phyloP scores from a whole-genome alignment of 176 grass and related monocot genomes.

The Ensete ventricosum region DNA sequence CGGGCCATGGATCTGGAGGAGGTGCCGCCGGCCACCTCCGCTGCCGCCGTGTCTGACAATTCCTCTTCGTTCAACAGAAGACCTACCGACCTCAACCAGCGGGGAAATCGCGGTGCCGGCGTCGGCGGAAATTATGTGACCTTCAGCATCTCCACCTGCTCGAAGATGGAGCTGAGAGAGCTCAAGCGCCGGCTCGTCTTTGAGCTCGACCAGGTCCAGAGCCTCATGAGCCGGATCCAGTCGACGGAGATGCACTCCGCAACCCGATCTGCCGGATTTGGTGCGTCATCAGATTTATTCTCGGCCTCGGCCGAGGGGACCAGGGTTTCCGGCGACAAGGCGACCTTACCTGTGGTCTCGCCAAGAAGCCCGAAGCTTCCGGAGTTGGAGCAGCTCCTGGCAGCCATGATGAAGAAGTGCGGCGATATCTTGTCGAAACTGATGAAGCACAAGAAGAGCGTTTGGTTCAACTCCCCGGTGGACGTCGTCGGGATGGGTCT shows the following conservation, averaged over 20 bases:
- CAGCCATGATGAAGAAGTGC: conserved; percentile 55
- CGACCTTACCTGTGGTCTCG: background rate
- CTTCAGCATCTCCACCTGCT: conserved; percentile 26
- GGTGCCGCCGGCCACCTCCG: background rate
- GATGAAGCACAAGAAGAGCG: conserved; percentile 72
- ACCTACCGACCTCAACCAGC: too few species aligned
- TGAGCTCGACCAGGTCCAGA: conserved; percentile 72
- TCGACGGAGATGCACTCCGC: conserved; percentile 32
- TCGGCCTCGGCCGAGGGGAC: background rate
- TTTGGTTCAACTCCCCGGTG: conserved; percentile 87
- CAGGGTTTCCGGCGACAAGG: background rate
- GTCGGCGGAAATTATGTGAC: conserved; percentile 9
- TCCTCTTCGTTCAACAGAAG: background rate
- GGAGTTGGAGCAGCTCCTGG: conserved; percentile 26
- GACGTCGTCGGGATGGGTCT: conserved; percentile 58
- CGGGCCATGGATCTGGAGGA: background rate
- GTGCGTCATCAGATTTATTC: background rate
- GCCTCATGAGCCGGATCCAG: conserved; percentile 60
- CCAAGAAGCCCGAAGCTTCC: background rate
- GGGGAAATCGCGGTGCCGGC: background rate
- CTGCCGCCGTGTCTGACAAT: background rate
- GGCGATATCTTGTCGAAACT: conserved; percentile 58
- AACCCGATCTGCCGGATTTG: background rate
- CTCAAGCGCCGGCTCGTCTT: conserved; percentile 46
- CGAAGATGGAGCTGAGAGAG: conserved; percentile 35